A percentile compares a stretch with the other conserved stretches of the same genome.
Conservation (phyloP, 1,284 basidiomycete genomes). For the Rhodotorula sp. region DNA sequence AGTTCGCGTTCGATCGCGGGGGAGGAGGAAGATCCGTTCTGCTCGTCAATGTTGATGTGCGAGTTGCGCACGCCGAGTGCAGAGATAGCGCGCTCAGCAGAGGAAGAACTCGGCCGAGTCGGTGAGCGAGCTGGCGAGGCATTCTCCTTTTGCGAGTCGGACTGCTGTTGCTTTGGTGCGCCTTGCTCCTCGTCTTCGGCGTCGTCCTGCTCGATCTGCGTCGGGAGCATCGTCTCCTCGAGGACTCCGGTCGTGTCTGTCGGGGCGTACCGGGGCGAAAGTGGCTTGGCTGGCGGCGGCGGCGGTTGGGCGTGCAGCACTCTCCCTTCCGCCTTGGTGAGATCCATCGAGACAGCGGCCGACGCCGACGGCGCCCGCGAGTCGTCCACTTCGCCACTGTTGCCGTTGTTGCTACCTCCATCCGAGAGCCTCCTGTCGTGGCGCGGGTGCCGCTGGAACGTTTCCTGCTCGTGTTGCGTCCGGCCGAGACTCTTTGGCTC, state of each 20-base stretch:
- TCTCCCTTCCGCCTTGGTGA: constrained; percentile 4
- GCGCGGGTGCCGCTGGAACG: neutral
- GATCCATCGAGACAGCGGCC: constrained; percentile 13
- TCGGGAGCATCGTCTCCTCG: neutral
- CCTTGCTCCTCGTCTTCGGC: too few species aligned
- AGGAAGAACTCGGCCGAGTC: neutral
- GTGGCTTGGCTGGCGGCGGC: too few species aligned
- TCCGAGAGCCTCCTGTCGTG: neutral
- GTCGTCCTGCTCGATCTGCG: neutral
- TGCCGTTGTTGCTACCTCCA: neutral
- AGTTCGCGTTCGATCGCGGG: constrained; percentile 23
- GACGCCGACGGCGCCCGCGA: neutral
- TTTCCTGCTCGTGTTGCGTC: neutral
- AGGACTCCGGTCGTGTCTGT: neutral
- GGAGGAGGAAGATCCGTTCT: constrained; percentile 24
- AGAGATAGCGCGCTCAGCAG: neutral
- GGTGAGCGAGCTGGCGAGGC: neutral
- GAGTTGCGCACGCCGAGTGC: constrained; percentile 9
- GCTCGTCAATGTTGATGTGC: constrained; percentile 7
- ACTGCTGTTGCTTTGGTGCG: neutral
- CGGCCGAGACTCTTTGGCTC: neutral
- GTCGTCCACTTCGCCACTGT: neutral
- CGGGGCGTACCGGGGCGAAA: neutral
- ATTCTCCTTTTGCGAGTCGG: constrained; percentile 9
- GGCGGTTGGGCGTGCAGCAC: neutral